Percentiles rank a stretch among this genome's conserved stretches.
These are phyloP conservation scores for Juglanconis juglandina DNA, from an alignment of 2,329 filamentous ascomycete species.

Conservation along the genomic window DNA sequence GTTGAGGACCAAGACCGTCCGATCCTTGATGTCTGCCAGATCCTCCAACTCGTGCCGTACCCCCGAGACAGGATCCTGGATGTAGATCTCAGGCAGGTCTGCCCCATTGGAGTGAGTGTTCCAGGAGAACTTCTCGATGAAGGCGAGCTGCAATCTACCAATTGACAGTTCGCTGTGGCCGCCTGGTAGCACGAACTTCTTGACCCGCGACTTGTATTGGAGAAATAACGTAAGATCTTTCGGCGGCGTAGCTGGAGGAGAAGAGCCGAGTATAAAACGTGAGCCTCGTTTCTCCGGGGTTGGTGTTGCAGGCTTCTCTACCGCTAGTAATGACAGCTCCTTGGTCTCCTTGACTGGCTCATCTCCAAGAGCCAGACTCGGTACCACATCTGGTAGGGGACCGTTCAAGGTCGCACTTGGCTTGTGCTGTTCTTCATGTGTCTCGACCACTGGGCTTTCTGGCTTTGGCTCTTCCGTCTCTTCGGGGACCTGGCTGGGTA, in stretches of 20 bases:
- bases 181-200: constrained; percentile 87
- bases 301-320: constrained; percentile 19
- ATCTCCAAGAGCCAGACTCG: constrained; percentile 30
- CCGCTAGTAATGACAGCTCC: constrained; percentile 13
- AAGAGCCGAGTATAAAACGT: constrained; percentile 57
- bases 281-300: constrained; percentile 48
- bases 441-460: constrained; percentile 50
- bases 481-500: constrained; percentile 61
- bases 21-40: constrained; percentile 86
- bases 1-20: constrained; percentile 91
- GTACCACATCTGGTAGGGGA: constrained; percentile 50
- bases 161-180: constrained; percentile 82
- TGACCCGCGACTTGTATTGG: constrained; percentile 95
- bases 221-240: constrained; percentile 92
- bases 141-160: constrained; percentile 85
- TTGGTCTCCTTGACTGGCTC: constrained; percentile 25
- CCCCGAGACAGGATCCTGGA: constrained; percentile 91
- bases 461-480: constrained; percentile 39
- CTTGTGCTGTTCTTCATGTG: constrained; percentile 63
- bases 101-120: constrained; percentile 92
- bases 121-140: constrained; percentile 99
- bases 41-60: constrained; percentile 97
- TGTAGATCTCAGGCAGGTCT: constrained; percentile 94
- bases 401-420: constrained; percentile 58
- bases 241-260: constrained; percentile 63